phyloP scores from a whole-genome alignment of 164 flowering plant species.

The Cinnamomum micranthum region DNA sequence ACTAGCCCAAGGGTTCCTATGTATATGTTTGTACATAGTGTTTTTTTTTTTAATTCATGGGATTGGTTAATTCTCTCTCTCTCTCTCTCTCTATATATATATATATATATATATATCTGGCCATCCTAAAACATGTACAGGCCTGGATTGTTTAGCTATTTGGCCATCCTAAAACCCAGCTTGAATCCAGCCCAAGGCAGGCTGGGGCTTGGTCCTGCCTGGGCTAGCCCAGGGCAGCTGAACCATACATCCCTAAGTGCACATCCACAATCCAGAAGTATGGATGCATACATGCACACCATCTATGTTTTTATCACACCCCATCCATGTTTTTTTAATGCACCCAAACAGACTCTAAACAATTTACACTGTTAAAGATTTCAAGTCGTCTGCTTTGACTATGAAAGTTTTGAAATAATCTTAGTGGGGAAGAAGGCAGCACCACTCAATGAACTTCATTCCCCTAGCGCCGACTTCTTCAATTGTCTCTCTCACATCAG shows the following conservation, averaged over 20 bases:
- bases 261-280: background rate
- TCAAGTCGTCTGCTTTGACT: background rate
- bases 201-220: background rate
- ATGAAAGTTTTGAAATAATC: background rate
- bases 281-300: background rate
- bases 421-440: background rate
- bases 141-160: background rate
- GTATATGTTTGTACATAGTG: no score
- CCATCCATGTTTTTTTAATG: background rate
- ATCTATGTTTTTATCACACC: background rate
- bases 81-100: no score
- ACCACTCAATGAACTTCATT: constrained; percentile 75
- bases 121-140: background rate
- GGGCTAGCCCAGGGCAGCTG: background rate
- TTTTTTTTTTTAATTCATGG: no score
- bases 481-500: constrained; percentile 66
- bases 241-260: background rate
- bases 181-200: background rate
- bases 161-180: background rate
- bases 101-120: no score
- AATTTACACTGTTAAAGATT: background rate
- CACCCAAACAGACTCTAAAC: background rate
- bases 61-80: no score
- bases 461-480: constrained; percentile 88
- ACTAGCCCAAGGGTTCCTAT: no score